These are phyloP conservation scores for Xylariaceae sp. DNA, from an alignment of 2,329 filamentous ascomycete species.

Conservation along the genomic window DNA sequence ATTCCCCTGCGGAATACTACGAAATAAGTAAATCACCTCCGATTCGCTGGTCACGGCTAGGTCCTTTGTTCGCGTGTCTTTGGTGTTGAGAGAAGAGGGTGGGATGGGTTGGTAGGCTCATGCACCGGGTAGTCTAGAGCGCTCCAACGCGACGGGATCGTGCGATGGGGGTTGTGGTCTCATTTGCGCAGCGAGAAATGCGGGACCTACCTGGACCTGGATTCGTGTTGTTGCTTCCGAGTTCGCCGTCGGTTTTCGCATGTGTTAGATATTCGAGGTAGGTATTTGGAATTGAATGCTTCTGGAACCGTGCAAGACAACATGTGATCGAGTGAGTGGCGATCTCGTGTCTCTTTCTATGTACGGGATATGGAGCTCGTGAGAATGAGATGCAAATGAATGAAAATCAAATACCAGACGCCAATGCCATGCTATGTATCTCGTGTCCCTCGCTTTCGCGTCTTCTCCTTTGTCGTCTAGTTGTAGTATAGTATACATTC, in stretches of 20 bases:
- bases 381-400: too few species aligned
- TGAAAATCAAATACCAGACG: background rate
- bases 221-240: too few species aligned
- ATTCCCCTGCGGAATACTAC: background rate
- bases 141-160: background rate
- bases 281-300: too few species aligned
- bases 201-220: too few species aligned
- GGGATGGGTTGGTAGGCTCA: too few species aligned
- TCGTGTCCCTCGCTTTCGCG: background rate
- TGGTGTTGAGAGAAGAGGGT: too few species aligned
- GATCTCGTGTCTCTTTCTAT: too few species aligned
- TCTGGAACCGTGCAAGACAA: too few species aligned
- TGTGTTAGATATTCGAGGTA: too few species aligned
- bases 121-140: background rate
- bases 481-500: conserved; percentile 11
- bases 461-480: conserved; percentile 2
- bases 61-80: background rate
- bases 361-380: too few species aligned
- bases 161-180: background rate
- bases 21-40: background rate
- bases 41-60: background rate
- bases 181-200: background rate
- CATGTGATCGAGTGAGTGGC: too few species aligned
- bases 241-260: too few species aligned
- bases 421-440: background rate